A percentile compares a stretch with the other conserved stretches of the same genome.
Evolutionary conservation across 2,329 filamentous ascomycete genomes (phyloP).

Genomic region (Aspergillus hortae): DNA sequence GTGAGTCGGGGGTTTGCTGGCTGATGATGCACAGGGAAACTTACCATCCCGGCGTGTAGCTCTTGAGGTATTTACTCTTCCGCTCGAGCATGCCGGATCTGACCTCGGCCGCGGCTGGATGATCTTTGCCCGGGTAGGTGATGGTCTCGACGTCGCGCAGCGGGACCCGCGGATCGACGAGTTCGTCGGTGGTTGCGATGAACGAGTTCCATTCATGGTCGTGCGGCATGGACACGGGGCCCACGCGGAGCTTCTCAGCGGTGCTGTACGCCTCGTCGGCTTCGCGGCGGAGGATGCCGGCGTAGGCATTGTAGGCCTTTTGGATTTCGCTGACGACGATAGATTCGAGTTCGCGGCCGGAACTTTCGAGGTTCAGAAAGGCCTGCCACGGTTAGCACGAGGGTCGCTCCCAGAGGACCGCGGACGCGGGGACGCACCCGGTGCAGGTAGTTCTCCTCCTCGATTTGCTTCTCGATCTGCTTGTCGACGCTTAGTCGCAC

Average conservation of each 20-base stretch:
- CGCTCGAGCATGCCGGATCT: constrained; percentile 87
- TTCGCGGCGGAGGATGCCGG: constrained; percentile 86
- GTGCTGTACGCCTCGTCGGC: constrained; percentile 75
- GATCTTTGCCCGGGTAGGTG: constrained; percentile 84
- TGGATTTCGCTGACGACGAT: constrained; percentile 98
- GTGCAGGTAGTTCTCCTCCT: constrained; percentile 96
- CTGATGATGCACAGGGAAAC: constrained; percentile 28
- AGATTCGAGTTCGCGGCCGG: constrained; percentile 88
- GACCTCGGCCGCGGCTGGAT: constrained; percentile 79
- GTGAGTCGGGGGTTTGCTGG: constrained; percentile 7
- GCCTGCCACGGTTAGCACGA: constrained; percentile 54
- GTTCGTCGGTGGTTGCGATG: constrained; percentile 74
- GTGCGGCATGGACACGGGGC: constrained; percentile 88
- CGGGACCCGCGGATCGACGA: constrained; percentile 80
- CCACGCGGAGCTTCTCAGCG: constrained; percentile 75
- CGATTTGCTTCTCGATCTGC: constrained; percentile 86
- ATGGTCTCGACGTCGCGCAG: constrained; percentile 77
- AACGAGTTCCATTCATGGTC: constrained; percentile 88
- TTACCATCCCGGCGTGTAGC: constrained; percentile 91
- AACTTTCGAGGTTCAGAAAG: constrained; percentile 89
- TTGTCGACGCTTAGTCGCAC: constrained; percentile 81
- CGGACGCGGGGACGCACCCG: constrained; percentile 55
- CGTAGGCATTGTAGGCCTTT: constrained; percentile 93
- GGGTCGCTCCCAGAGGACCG: neutral
- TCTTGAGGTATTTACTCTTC: constrained; percentile 98